Percentiles rank a stretch among this genome's conserved stretches.
Evolutionary conservation across 2,329 filamentous ascomycete genomes (phyloP).

Genomic region (Pseudogymnoascus sp.): DNA sequence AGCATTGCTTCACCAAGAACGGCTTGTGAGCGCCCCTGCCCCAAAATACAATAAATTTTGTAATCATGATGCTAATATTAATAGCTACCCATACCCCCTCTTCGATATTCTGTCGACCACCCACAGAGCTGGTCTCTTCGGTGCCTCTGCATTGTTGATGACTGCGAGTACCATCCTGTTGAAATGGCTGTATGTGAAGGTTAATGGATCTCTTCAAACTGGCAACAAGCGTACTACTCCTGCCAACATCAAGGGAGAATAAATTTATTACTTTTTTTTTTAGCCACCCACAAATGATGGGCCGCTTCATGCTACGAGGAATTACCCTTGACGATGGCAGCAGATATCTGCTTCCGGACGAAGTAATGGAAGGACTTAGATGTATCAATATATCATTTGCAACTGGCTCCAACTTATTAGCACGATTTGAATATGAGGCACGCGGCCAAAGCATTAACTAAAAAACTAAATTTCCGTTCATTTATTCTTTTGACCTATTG

Average conservation of each 20-base stretch:
- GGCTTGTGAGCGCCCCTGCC: slow-evolving; percentile 44
- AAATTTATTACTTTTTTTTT: neutral
- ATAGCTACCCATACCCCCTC: slow-evolving; percentile 79
- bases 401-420: neutral
- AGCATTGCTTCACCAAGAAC: slow-evolving; percentile 61
- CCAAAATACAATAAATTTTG: neutral
- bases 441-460: slow-evolving; percentile 1
- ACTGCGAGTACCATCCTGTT: slow-evolving; percentile 59
- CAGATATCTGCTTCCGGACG: neutral
- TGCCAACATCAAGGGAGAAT: slow-evolving; percentile 23
- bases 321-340: neutral
- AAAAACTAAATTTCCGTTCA: slow-evolving; percentile 6
- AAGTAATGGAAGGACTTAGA: neutral
- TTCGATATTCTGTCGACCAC: slow-evolving; percentile 60
- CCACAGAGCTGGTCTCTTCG: slow-evolving; percentile 63
- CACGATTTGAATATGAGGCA: neutral
- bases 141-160: slow-evolving; percentile 62
- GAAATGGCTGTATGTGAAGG: slow-evolving; percentile 59
- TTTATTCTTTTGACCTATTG: slow-evolving; percentile 9
- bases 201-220: slow-evolving; percentile 49
- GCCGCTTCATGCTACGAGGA: neutral
- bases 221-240: slow-evolving; percentile 27
- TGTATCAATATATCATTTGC: slow-evolving; percentile 3
- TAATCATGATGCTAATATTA: slow-evolving; percentile 16
- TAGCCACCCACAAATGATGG: neutral